phyloP scores from a whole-genome alignment of 768 basidiomycete genomes.

The Podaxis sp. region DNA sequence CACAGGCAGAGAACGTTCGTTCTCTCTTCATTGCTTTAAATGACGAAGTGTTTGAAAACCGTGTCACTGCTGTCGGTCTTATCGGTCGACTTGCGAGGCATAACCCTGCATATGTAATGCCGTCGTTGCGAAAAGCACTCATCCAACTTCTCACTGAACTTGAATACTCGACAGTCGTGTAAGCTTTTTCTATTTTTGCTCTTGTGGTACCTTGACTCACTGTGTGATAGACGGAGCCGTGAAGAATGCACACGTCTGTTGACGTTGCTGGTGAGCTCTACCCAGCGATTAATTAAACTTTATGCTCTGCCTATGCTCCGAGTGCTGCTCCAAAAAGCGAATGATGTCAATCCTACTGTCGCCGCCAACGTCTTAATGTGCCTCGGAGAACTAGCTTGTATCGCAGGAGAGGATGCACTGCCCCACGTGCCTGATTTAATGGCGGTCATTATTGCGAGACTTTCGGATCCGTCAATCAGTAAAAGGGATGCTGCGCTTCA shows the following conservation, averaged over 20 bases:
- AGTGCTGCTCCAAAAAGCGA: slow-evolving; percentile 86
- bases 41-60: slow-evolving; percentile 93
- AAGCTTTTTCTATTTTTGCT: slow-evolving; percentile 3
- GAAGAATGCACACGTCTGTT: slow-evolving; percentile 93
- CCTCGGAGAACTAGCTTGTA: slow-evolving; percentile 89
- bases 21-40: slow-evolving; percentile 96
- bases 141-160: slow-evolving; percentile 96
- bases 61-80: slow-evolving; percentile 84
- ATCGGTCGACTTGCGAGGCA: slow-evolving; percentile 93
- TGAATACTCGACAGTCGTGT: slow-evolving; percentile 90
- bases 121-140: slow-evolving; percentile 89
- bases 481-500: slow-evolving; percentile 94
- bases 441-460: slow-evolving; percentile 82
- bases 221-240: slow-evolving; percentile 61
- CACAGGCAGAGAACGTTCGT: slow-evolving; percentile 97
- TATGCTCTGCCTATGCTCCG: slow-evolving; percentile 95
- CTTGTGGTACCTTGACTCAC: slow-evolving; percentile 10
- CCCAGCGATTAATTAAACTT: slow-evolving; percentile 91
- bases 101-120: slow-evolving; percentile 99
- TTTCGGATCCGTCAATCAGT: slow-evolving; percentile 84
- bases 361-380: slow-evolving; percentile 93
- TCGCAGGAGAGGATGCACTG: slow-evolving; percentile 89
- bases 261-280: slow-evolving; percentile 86
- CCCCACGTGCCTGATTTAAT: slow-evolving; percentile 85
- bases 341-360: slow-evolving; percentile 81